phyloP scores from a whole-genome alignment of 1,284 basidiomycete genomes.

The Papiliotrema nemorosa region DNA sequence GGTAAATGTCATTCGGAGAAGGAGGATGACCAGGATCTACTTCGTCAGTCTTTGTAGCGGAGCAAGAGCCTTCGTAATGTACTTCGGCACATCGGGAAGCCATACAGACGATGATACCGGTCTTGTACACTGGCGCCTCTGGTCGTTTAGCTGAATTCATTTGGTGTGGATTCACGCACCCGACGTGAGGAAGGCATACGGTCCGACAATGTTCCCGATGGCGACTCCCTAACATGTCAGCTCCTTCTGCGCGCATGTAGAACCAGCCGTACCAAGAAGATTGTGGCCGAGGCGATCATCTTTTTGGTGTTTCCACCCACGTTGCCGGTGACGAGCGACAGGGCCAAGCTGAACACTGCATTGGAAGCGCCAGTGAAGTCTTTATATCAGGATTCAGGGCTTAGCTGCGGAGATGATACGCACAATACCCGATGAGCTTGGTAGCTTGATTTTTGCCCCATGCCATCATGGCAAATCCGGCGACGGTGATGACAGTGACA shows the following conservation, averaged over 20 bases:
- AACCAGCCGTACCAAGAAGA: too few species aligned
- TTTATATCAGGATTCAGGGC: constrained; percentile 4
- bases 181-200: constrained; percentile 45
- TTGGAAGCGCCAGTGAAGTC: constrained; percentile 50
- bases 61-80: background rate
- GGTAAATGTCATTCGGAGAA: constrained; percentile 44
- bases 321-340: constrained; percentile 51
- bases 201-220: constrained; percentile 50
- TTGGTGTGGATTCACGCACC: background rate
- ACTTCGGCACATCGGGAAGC: constrained; percentile 39
- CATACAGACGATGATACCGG: constrained; percentile 50
- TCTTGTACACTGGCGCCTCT: constrained; percentile 47
- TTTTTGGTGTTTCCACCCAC: constrained; percentile 53
- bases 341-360: constrained; percentile 49
- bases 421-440: constrained; percentile 28
- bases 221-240: too few species aligned
- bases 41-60: background rate
- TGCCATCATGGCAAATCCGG: constrained; percentile 35
- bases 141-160: background rate
- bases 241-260: too few species aligned
- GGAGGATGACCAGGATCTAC: constrained; percentile 40
- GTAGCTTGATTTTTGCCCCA: constrained; percentile 26
- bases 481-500: constrained; percentile 28
- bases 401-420: background rate
- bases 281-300: constrained; percentile 20